Conservation (phyloP, 2,329 filamentous ascomycete genomes). For the Tricladium varicosporioides region DNA sequence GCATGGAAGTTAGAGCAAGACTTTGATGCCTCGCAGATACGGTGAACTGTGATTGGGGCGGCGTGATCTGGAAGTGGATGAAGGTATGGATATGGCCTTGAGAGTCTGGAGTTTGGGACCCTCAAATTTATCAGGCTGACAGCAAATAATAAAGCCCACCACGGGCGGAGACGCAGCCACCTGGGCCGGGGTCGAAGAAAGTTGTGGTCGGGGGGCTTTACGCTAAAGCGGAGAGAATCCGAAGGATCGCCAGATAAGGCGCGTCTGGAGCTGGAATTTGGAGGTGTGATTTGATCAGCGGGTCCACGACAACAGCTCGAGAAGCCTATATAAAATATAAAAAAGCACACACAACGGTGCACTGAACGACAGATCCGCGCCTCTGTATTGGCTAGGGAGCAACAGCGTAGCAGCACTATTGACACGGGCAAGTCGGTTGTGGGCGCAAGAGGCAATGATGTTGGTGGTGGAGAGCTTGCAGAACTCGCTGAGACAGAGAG, state of each 20-base stretch:
- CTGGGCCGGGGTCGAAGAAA: neutral
- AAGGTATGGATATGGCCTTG: neutral
- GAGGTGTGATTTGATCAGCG: conserved; percentile 17
- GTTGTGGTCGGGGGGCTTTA: conserved; percentile 23
- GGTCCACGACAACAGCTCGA: conserved; percentile 1
- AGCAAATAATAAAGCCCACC: conserved; percentile 3
- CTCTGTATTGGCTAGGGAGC: neutral
- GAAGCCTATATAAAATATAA: neutral
- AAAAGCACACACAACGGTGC: neutral
- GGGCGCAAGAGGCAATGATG: neutral
- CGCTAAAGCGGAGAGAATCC: conserved; percentile 20
- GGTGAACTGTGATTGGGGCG: too few relatives aligned
- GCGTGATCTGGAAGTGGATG: too few relatives aligned
- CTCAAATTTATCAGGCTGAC: neutral
- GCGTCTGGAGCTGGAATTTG: conserved; percentile 20
- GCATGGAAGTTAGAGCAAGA: neutral
- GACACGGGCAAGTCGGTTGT: neutral
- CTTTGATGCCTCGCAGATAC: neutral
- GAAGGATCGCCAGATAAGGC: conserved; percentile 27
- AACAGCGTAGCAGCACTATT: neutral
- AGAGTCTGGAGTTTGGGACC: conserved; percentile 10
- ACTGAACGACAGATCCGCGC: too few relatives aligned
- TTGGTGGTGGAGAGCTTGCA: neutral
- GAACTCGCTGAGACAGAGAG: neutral
- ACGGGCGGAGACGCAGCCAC: too few relatives aligned